Conservation (phyloP, 805 yeast genomes). For the Hanseniaspora hatyaiensis region DNA sequence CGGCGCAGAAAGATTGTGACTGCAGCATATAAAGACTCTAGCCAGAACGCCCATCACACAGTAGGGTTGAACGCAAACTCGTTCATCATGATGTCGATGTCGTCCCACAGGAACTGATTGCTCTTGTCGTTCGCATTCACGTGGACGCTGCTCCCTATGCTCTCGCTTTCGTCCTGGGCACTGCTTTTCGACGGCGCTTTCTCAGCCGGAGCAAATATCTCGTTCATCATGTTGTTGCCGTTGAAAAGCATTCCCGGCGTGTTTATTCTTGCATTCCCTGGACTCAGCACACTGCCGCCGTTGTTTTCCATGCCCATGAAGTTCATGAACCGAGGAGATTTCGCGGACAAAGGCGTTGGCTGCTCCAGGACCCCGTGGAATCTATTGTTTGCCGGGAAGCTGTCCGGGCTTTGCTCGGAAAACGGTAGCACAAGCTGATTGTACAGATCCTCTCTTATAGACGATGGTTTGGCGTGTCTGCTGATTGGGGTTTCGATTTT, state of each 20-base stretch:
- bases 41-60: too few relatives aligned
- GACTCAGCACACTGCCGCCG: not conserved
- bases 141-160: not conserved
- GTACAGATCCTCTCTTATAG: not conserved
- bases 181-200: not conserved
- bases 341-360: constrained; percentile 11
- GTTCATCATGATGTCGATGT: constrained; percentile 79
- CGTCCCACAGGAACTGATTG: constrained; percentile 44
- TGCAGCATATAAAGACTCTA: too few relatives aligned
- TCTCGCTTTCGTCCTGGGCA: constrained; percentile 10
- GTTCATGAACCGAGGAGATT: constrained; percentile 9
- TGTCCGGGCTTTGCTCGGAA: not conserved
- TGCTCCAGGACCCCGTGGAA: not conserved
- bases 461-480: constrained; percentile 4
- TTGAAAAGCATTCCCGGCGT: not conserved
- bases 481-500: not conserved
- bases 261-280: not conserved
- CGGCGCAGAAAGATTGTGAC: too few relatives aligned
- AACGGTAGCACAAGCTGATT: not conserved
- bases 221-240: not conserved
- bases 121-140: not conserved
- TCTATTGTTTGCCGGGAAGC: not conserved
- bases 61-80: constrained; percentile 77
- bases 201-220: not conserved
- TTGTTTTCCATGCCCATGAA: constrained; percentile 9